Base-by-base conservation (phyloP, 2,329 filamentous ascomycete genomes). In the Verticillium dahliae region DNA sequence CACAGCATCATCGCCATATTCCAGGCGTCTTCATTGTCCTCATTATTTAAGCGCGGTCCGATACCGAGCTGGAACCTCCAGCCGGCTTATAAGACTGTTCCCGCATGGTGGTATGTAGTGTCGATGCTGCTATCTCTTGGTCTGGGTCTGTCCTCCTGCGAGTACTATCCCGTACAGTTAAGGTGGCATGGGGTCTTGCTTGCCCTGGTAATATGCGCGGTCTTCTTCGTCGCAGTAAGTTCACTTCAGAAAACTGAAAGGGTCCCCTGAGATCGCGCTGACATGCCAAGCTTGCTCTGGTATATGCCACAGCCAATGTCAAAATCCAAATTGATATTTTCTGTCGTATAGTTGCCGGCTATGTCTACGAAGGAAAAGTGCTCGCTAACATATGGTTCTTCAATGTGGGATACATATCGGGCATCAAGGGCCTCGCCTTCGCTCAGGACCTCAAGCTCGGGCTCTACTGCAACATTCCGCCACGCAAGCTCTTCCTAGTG, bases 191-290 rank as follows among this genome's bases (percentile, higher is more conserved):
- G 71, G 3, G 71, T 71, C 0, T 59, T 72, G 1, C 63, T 73
- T 3, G 67, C 71, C 0, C 66, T 71, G 57, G 52, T 65, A 0
- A 65, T 73, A 1, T 72, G 71, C 22, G 63, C 68, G 3, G 60
- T 69, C 7, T 73, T 73, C 38, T 72, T 70, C 35, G 59, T 73
- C 4, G 70, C 71, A 0, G 70, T 72, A 58, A 59, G 67, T 60
- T 9, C 0, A 72, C 65, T 2, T 73, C 85, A 6, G 27, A 31
- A 31, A 31, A 31, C 27, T 83, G 81, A 18, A 80, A 85, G 62
- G 68, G 81, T 45, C 82, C 83, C 1, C 77, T 84, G 2, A 73
- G 86, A 9, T 81, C 76, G 0, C 90, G 87, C 88, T 92, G 14
- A 62, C n/a, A 7, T 3, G 1, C 2, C 4, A 54, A 73, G 70